Percentiles rank a stretch among this genome's conserved stretches.
phyloP scores from a whole-genome alignment of 495 filamentous ascomycete species.

The Penicillium nucicola region DNA sequence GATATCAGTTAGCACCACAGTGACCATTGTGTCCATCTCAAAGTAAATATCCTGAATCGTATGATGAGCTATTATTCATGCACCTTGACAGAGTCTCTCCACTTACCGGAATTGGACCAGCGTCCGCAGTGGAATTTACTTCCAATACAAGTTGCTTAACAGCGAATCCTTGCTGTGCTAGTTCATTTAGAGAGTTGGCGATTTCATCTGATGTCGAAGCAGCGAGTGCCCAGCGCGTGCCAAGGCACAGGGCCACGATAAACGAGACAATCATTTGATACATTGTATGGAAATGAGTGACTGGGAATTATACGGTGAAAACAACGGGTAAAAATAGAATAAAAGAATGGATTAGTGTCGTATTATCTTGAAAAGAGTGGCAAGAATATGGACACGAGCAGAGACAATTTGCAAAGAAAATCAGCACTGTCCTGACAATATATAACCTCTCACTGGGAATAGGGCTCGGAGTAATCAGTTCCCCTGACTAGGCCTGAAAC shows the following conservation, averaged over 20 bases:
- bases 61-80: slow-evolving; percentile 5
- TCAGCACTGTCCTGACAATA: background rate
- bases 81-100: background rate
- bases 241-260: slow-evolving; percentile 4
- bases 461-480: background rate
- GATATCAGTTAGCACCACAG: slow-evolving; percentile 9
- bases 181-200: slow-evolving; percentile 13
- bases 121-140: slow-evolving; percentile 9
- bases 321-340: background rate
- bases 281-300: background rate
- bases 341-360: background rate
- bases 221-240: slow-evolving; percentile 5
- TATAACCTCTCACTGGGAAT: background rate
- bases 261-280: background rate
- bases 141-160: slow-evolving; percentile 4
- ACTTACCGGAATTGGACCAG: slow-evolving; percentile 12
- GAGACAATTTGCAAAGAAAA: background rate
- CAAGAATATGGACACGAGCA: background rate
- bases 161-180: slow-evolving; percentile 12
- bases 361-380: slow-evolving; percentile 2
- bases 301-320: background rate
- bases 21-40: slow-evolving; percentile 9
- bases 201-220: slow-evolving; percentile 6
- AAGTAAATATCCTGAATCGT: slow-evolving; percentile 5
- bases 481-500: slow-evolving; percentile 2